Evolutionary conservation across 441 rosid species (phyloP).

Genomic region (Gossypium laxum): DNA sequence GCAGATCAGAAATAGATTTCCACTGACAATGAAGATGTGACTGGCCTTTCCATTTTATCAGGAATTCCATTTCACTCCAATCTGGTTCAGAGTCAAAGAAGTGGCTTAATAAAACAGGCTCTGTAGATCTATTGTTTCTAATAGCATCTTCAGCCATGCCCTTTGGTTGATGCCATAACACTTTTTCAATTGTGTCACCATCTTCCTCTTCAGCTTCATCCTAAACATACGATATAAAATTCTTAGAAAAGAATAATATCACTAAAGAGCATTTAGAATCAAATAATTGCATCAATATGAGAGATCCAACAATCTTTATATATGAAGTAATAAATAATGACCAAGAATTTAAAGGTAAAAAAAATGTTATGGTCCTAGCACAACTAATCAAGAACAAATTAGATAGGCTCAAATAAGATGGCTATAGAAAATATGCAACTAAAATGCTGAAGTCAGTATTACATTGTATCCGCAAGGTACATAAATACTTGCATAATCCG

Average conservation of each 20-base stretch:
- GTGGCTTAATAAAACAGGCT: conserved; percentile 64
- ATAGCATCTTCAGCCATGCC: conserved; percentile 70
- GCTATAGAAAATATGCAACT: not conserved
- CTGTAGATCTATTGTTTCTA: conserved; percentile 47
- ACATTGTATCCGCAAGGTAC: not conserved
- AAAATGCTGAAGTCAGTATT: not conserved
- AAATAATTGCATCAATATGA: not conserved
- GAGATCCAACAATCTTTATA: not conserved
- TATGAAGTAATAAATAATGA: not conserved
- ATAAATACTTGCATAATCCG: not conserved
- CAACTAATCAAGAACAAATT: not conserved
- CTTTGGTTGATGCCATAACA: conserved; percentile 94
- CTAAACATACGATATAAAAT: conserved; percentile 25
- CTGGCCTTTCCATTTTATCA: conserved; percentile 98
- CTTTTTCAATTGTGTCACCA: conserved; percentile 84
- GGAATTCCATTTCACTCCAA: conserved; percentile 86
- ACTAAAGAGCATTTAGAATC: not conserved
- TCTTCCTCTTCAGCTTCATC: conserved; percentile 95
- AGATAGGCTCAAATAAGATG: not conserved
- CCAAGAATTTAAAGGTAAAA: not conserved
- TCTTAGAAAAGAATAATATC: not conserved
- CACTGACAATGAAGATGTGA: conserved; percentile 98
- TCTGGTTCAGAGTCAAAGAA: conserved; percentile 71
- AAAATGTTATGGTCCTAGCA: not conserved
- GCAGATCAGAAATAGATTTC: conserved; percentile 75